Percentiles rank a stretch among this genome's conserved stretches.
Conservation (phyloP, 129 eudicot species). For the Sambucus nigra region DNA sequence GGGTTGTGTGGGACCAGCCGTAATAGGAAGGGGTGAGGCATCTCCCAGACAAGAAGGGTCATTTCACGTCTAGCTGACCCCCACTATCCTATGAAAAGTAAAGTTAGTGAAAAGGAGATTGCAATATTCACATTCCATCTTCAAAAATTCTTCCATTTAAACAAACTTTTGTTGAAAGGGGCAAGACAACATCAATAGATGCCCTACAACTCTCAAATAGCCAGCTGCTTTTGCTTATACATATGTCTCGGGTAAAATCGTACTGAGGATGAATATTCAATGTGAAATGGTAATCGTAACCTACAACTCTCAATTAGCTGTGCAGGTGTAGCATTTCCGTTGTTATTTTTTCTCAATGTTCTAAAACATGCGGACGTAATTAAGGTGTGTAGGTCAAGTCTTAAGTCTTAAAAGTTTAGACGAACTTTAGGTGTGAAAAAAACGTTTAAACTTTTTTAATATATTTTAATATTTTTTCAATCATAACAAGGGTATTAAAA, state of each 20-base stretch:
- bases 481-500: too few relatives aligned
- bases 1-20: slow-evolving; percentile 1
- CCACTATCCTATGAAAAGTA: neutral
- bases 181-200: slow-evolving; percentile 11
- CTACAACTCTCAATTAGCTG: neutral
- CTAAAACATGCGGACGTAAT: too few relatives aligned
- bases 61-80: slow-evolving; percentile 5
- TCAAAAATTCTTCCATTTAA: neutral
- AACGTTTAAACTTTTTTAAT: too few relatives aligned
- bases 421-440: too few relatives aligned
- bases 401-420: too few relatives aligned
- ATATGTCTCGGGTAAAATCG: neutral
- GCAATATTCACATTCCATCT: neutral
- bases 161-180: neutral
- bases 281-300: neutral
- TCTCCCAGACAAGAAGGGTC: neutral
- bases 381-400: too few relatives aligned
- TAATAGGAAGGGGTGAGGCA: neutral
- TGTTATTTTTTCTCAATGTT: too few relatives aligned
- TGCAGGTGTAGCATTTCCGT: neutral
- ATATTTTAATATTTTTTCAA: too few relatives aligned
- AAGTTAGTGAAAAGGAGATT: neutral
- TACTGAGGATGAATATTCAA: neutral
- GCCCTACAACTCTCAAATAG: neutral
- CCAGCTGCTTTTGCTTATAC: neutral